Conservation (phyloP, 495 filamentous ascomycete species). For the Cercophora scortea region DNA sequence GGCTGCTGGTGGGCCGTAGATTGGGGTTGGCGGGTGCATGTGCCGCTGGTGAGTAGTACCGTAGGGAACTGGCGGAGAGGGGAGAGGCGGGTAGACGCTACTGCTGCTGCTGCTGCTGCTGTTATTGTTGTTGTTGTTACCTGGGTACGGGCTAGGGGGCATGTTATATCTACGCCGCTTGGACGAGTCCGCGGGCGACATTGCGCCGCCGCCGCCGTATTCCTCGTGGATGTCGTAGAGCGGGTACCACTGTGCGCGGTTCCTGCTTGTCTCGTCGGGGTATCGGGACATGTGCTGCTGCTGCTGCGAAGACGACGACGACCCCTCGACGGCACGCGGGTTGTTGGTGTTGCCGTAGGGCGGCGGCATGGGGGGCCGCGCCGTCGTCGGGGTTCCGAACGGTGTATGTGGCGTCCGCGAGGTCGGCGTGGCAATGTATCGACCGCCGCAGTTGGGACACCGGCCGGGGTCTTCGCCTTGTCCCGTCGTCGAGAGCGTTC, state of each 20-base stretch:
- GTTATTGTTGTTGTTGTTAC: no score
- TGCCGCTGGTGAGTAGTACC: not conserved
- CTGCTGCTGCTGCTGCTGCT: not conserved
- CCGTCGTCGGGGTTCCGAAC: slow-evolving; percentile 13
- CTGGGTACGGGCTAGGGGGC: not conserved
- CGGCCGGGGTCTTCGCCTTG: slow-evolving; percentile 38
- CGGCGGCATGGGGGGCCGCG: not conserved
- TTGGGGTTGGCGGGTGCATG: not conserved
- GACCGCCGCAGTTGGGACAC: slow-evolving; percentile 56
- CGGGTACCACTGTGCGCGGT: not conserved
- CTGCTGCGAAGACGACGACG: no score
- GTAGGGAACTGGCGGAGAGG: slow-evolving; percentile 10
- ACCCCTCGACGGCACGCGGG: not conserved
- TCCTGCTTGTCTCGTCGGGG: not conserved
- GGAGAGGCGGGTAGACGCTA: slow-evolving; percentile 14
- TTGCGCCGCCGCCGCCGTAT: slow-evolving; percentile 20
- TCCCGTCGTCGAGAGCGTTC: slow-evolving; percentile 19
- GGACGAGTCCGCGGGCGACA: slow-evolving; percentile 35
- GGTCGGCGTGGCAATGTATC: slow-evolving; percentile 45
- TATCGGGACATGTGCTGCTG: no score
- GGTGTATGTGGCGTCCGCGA: slow-evolving; percentile 47
- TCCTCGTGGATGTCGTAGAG: slow-evolving; percentile 27
- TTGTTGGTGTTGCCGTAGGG: not conserved
- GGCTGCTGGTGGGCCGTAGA: not conserved
- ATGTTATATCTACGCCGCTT: not conserved